Evolutionary conservation across 2,329 filamentous ascomycete genomes (phyloP), one percentile per base, ranked within the genome.

Genomic region (Fusarium kyushuense): DNA sequence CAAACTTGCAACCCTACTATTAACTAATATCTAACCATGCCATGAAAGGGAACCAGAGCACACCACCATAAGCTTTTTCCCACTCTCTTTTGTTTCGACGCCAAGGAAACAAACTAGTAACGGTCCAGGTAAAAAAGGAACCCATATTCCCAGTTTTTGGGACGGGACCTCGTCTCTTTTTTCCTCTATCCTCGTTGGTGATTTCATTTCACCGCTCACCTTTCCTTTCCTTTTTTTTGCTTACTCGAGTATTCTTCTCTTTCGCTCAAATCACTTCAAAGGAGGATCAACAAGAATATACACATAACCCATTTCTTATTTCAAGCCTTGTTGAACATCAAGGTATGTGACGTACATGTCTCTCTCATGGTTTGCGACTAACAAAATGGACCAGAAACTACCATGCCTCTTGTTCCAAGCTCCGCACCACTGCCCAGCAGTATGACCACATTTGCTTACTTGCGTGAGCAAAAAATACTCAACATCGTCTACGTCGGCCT

Each of bases 401-500:
- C 57, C n/a, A 70, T 70, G 67, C 63, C 67, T 70, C 67, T 70
- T 64, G 67, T 68, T 54, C 67, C 67, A 41, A 68, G 54, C 49
- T 57, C 67, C 43, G 53, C 63, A 11, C 36, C 67, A 32, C 67
- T 70, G 58, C 58, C 63, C 17, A 47, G 55, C 67, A 68, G 63
- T 38, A 70, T 70, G 67, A 53, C 53, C 14, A 65, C 67, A 8
- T 56, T 72, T 58, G 61, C 71, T 41, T 65, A 74, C 74, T 63
- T 68, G 73, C 69, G 58, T 57, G 64, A 72, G 74, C 48, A 76
- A 68, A 63, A 73, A 51, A 76, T 84, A 33, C 75, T 84, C 46
- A 84, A 85, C 76, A 76, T 77, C 33, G 70, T 84, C 47, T 84
- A 83, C 81, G 77, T 84, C 47, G 79, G 80, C 40, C 78, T 85